Percentiles rank a stretch among this genome's conserved stretches.
Conservation (phyloP, 2,329 filamentous ascomycete genomes). For the Venturia asperata region DNA sequence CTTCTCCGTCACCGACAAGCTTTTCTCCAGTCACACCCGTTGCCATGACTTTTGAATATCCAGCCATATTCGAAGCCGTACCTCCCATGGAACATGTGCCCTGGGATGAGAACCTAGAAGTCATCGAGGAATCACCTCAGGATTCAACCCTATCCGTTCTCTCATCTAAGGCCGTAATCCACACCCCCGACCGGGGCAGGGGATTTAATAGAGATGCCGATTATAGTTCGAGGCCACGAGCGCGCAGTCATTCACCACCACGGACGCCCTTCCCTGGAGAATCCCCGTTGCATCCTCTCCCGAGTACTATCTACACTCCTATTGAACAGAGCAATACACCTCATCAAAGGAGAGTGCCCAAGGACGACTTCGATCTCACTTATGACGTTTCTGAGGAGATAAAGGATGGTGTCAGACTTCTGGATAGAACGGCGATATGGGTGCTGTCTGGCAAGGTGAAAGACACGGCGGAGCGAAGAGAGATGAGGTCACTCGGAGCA, state of each 20-base stretch:
- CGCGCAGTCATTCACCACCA: conserved; percentile 9
- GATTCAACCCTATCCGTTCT: neutral
- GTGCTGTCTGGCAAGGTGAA: neutral
- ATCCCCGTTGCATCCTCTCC: neutral
- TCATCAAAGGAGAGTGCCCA: neutral
- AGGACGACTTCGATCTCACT: conserved; percentile 3
- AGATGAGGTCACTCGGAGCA: neutral
- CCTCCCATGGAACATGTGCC: neutral
- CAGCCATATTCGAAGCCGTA: neutral
- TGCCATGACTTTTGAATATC: conserved; percentile 6
- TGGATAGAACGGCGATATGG: conserved; percentile 4
- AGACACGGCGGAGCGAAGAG: neutral
- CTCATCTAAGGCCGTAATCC: neutral
- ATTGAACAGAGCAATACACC: neutral
- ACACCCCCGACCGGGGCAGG: neutral
- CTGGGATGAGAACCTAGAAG: neutral
- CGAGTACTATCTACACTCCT: conserved; percentile 1
- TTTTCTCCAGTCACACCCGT: neutral
- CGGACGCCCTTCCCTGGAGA: conserved; percentile 11
- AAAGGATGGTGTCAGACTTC: neutral
- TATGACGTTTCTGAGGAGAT: neutral
- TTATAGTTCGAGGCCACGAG: neutral
- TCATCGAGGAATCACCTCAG: neutral
- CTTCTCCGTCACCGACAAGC: neutral
- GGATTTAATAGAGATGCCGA: neutral